Evolutionary conservation across 495 filamentous ascomycete genomes (phyloP), one percentile per base, ranked within the genome.

Genomic region (Trichoderma virens): DNA sequence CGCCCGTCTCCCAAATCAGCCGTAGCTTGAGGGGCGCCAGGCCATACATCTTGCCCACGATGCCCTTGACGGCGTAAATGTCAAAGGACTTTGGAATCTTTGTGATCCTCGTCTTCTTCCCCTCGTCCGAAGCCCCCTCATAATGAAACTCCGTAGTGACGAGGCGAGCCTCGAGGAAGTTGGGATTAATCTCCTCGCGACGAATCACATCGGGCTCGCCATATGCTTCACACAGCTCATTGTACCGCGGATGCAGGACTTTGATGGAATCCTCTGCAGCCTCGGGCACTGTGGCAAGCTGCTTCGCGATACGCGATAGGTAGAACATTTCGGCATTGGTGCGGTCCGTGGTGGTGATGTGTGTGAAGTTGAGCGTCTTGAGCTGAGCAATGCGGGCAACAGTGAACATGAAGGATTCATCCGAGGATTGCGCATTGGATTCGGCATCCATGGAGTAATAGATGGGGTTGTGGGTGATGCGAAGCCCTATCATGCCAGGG

Each of bases 271-370:
- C 67, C 66, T 87, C 82, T n/a, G 80, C 76, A 0, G 74, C 74
- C 66, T 84, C 76, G 0, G 87, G 79, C 0, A 79, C 82, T 11
- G 79, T 79, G 18, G 88, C 85, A 23, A 97, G 77, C 68, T 90
- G 89, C 60, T 85, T 85, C 20, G 82, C 89, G 62, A 97, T 92
- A 32, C 86, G 82, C 6, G 85, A 87, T 13, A 98, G 84, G 71
- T 98, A 98, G 74, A 93, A 98, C 70, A 92, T 87, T 63, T 98
- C 94, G 14, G 90, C 91, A 68, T 98, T 92, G 56, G 81, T 79
- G 23, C 94, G 85, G 66, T 97, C 92, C 47, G 86, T 82, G 0
- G 73, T 65, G 0, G 86, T 84, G 67, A 98, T 89, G 4, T 76
- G 79, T 69, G 86, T 88, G 73, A 88, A 95, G 74, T 98, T 98